Conservation (phyloP, 371 early-diverging fungal genomes). For the Lichtheimia ramosa region DNA sequence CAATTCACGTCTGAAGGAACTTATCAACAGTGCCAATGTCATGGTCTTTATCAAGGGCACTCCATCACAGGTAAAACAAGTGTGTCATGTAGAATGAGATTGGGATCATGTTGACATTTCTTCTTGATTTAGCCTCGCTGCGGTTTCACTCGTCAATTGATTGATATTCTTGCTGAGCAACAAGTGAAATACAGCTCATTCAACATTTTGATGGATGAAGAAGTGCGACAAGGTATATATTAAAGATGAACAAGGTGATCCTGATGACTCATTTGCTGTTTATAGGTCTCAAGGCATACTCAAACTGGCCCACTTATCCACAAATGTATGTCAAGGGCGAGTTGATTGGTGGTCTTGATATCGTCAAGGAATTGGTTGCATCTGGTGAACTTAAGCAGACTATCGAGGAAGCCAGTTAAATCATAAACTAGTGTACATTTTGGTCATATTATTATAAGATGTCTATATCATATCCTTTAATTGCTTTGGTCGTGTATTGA, state of each 20-base stretch:
- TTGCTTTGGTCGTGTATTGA: no score
- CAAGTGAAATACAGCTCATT: constrained; percentile 78
- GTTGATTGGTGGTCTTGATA: constrained; percentile 97
- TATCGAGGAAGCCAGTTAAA: constrained; percentile 12
- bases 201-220: constrained; percentile 89
- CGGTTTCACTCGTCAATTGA: constrained; percentile 75
- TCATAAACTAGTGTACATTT: background rate
- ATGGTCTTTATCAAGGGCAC: constrained; percentile 96
- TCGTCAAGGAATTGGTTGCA: constrained; percentile 83
- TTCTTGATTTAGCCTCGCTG: constrained; percentile 54
- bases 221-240: constrained; percentile 75
- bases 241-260: background rate
- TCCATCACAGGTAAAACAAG: constrained; percentile 55
- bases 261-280: background rate
- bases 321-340: constrained; percentile 96
- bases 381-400: constrained; percentile 76
- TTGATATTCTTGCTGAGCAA: constrained; percentile 69
- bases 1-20: constrained; percentile 64
- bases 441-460: background rate
- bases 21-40: constrained; percentile 73
- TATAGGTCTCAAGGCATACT: constrained; percentile 88
- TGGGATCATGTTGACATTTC: no score
- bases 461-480: background rate
- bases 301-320: constrained; percentile 98
- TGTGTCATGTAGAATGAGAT: no score